Conservation (phyloP, 2,329 filamentous ascomycete genomes). For the Ophiostoma sp. region DNA sequence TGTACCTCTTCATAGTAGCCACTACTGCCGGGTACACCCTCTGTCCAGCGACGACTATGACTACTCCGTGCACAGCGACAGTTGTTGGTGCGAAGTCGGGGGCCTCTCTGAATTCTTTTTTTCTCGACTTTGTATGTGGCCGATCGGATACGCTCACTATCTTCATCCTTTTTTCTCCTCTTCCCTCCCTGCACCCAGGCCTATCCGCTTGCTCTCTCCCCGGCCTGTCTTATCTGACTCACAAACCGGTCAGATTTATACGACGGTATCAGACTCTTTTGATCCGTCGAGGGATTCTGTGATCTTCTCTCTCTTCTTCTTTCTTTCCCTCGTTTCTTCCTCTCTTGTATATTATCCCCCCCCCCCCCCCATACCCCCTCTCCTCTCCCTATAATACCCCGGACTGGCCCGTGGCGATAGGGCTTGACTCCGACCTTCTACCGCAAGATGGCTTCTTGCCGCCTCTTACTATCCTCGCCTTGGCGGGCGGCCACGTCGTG, state of each 20-base stretch:
- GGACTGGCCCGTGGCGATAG: slow-evolving; percentile 7
- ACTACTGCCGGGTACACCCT: slow-evolving; percentile 2
- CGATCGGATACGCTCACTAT: slow-evolving; percentile 14
- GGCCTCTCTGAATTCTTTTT: slow-evolving; percentile 14
- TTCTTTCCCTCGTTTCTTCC: background rate
- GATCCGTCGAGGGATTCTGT: background rate
- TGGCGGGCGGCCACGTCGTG: slow-evolving; percentile 29
- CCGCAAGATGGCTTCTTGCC: slow-evolving; percentile 22
- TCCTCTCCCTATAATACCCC: slow-evolving; percentile 12
- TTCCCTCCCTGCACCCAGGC: background rate
- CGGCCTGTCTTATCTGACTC: slow-evolving; percentile 14
- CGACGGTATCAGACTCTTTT: slow-evolving; percentile 10
- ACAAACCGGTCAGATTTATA: background rate
- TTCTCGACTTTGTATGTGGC: background rate
- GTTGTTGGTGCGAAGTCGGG: slow-evolving; percentile 19
- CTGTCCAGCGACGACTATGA: slow-evolving; percentile 6
- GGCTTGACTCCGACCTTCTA: slow-evolving; percentile 3
- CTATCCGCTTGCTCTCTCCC: slow-evolving; percentile 12
- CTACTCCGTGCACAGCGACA: slow-evolving; percentile 3
- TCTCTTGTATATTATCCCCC: background rate
- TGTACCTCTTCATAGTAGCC: slow-evolving; percentile 7
- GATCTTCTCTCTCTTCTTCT: background rate
- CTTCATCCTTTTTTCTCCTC: slow-evolving; percentile 13
- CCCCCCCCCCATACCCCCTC: background rate
- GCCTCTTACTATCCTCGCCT: slow-evolving; percentile 25